Conservation (phyloP, 176 grass and related monocot genomes). For the Chloris gayana region DNA sequence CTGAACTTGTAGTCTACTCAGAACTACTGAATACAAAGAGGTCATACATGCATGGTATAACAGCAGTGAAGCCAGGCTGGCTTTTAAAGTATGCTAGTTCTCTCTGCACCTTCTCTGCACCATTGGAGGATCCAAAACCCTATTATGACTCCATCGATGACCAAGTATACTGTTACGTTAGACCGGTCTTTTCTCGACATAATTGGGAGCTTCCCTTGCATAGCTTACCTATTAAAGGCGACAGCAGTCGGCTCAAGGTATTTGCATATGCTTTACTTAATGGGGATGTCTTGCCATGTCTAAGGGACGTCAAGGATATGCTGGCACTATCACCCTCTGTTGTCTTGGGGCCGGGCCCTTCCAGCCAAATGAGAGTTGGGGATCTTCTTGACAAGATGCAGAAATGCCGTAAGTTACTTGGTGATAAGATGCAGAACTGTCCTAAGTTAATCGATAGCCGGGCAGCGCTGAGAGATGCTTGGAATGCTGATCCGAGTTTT, state of each 20-base stretch:
- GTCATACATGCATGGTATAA: constrained; percentile 91
- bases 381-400: constrained; percentile 69
- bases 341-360: constrained; percentile 55
- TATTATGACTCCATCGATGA: constrained; percentile 68
- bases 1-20: constrained; percentile 89
- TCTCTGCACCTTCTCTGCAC: constrained; percentile 88
- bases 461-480: constrained; percentile 48
- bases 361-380: constrained; percentile 61
- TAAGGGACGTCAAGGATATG: constrained; percentile 63
- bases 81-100: constrained; percentile 88
- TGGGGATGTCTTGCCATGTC: constrained; percentile 85
- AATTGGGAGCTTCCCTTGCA: constrained; percentile 85
- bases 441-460: constrained; percentile 50
- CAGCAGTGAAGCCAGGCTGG: constrained; percentile 80
- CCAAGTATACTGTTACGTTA: constrained; percentile 76
- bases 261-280: constrained; percentile 89
- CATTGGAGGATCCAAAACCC: constrained; percentile 78
- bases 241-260: constrained; percentile 52
- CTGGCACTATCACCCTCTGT: constrained; percentile 59
- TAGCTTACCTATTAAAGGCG: constrained; percentile 65
- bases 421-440: constrained; percentile 46
- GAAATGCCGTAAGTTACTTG: constrained; percentile 29
- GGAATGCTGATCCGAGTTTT: constrained; percentile 59
- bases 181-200: constrained; percentile 68
- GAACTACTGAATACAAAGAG: constrained; percentile 93